Conservation (phyloP, 352 stramenopile species). For the Phytopythium kandeliae region DNA sequence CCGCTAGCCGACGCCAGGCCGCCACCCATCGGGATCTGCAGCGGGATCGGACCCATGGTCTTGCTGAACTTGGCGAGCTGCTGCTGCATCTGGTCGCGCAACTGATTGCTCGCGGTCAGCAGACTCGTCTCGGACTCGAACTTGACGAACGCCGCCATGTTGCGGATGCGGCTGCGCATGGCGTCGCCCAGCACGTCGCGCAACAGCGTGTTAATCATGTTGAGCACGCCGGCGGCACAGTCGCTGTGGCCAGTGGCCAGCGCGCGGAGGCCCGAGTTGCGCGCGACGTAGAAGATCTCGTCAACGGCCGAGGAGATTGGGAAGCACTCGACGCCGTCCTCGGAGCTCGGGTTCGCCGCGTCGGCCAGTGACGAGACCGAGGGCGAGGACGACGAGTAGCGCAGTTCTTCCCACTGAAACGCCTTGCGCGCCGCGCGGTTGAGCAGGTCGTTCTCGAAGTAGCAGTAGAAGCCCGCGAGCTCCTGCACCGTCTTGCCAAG, state of each 20-base stretch:
- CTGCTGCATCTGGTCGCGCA: constrained; percentile 85
- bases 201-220: constrained; percentile 83
- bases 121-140: constrained; percentile 51
- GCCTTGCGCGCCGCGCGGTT: constrained; percentile 71
- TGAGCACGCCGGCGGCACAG: constrained; percentile 76
- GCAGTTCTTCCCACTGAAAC: constrained; percentile 84
- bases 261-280: constrained; percentile 73
- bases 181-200: constrained; percentile 70
- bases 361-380: too few species aligned
- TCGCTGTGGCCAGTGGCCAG: constrained; percentile 81
- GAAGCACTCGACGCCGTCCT: constrained; percentile 40
- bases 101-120: constrained; percentile 48
- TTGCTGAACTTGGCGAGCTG: constrained; percentile 86
- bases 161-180: constrained; percentile 72
- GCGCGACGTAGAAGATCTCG: constrained; percentile 85
- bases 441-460: constrained; percentile 79
- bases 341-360: constrained; percentile 3
- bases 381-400: constrained; percentile 36
- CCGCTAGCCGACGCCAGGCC: constrained; percentile 9
- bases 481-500: constrained; percentile 80
- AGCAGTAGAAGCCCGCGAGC: constrained; percentile 81
- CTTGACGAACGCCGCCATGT: constrained; percentile 60
- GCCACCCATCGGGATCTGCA: constrained; percentile 9
- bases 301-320: constrained; percentile 82
- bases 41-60: constrained; percentile 46